phyloP scores from a whole-genome alignment of 768 basidiomycete genomes.

The Porphyrellus cyaneotinctus region DNA sequence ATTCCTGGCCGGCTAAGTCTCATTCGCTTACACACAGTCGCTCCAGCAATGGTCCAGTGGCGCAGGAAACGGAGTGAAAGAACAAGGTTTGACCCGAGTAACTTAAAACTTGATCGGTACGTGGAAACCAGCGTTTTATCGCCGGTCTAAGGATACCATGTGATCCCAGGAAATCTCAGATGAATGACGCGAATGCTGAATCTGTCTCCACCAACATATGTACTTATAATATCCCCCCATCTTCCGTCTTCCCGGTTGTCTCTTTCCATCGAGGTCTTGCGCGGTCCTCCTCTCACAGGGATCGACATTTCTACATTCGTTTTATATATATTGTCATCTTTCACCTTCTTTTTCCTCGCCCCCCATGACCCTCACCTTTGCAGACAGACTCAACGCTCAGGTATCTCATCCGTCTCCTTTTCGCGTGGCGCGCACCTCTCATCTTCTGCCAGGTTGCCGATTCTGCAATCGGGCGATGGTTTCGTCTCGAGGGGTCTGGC shows the following conservation, averaged over 20 bases:
- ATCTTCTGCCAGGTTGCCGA: slow-evolving; percentile 34
- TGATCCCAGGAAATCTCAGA: slow-evolving; percentile 18
- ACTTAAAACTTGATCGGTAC: neutral
- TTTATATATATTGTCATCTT: slow-evolving; percentile 23
- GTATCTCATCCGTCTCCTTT: slow-evolving; percentile 15
- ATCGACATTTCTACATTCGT: slow-evolving; percentile 11
- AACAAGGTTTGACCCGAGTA: neutral
- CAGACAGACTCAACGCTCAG: slow-evolving; percentile 41
- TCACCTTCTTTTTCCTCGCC: slow-evolving; percentile 19
- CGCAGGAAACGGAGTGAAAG: neutral
- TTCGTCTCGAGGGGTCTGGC: slow-evolving; percentile 69
- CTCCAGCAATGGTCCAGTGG: too few species aligned
- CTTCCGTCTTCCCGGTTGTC: neutral
- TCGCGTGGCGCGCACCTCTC: neutral
- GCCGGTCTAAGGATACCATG: slow-evolving; percentile 18
- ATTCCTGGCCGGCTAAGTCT: neutral
- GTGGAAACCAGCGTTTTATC: slow-evolving; percentile 24
- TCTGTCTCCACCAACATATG: slow-evolving; percentile 11
- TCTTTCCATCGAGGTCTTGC: slow-evolving; percentile 7
- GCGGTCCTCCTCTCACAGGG: neutral
- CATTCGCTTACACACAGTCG: neutral
- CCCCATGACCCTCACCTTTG: slow-evolving; percentile 36
- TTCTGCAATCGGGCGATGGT: slow-evolving; percentile 56
- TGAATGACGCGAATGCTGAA: slow-evolving; percentile 12
- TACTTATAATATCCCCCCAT: slow-evolving; percentile 6